Conservation (phyloP, 176 grass and related monocot species). For the Bothriochloa decipiens region DNA sequence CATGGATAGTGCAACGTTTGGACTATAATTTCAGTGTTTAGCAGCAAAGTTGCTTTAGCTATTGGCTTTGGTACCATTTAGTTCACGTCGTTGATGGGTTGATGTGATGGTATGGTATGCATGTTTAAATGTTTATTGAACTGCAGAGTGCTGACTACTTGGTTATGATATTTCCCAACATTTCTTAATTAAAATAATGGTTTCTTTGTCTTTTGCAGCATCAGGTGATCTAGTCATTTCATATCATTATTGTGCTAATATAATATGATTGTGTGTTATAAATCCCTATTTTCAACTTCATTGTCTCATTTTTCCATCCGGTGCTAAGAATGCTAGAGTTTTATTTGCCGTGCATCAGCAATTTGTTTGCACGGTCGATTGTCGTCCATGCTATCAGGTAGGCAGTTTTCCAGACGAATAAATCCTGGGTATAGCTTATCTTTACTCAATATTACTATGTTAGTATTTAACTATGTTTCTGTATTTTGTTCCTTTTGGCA, state of each 20-base stretch:
- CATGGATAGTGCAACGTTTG: constrained; percentile 48
- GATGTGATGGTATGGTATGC: constrained; percentile 15
- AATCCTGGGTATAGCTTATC: background rate
- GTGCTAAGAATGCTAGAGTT: background rate
- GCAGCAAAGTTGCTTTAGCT: background rate
- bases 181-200: background rate
- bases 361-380: background rate
- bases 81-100: constrained; percentile 12
- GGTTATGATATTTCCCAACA: constrained; percentile 1
- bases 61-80: constrained; percentile 20
- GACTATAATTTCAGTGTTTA: constrained; percentile 24
- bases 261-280: background rate
- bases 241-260: background rate
- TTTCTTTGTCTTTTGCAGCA: constrained; percentile 7
- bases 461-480: background rate
- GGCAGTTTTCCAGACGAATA: constrained; percentile 1
- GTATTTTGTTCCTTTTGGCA: background rate
- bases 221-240: constrained; percentile 5
- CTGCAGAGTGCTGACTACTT: constrained; percentile 5
- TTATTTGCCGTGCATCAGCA: background rate
- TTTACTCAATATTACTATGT: constrained; percentile 2
- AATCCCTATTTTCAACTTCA: background rate
- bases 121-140: background rate
- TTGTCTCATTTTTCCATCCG: background rate
- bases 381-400: background rate